Evolutionary conservation across 345 rosid genomes (phyloP), one percentile per base, ranked within the genome.

Genomic region (Gossypium arboreum): DNA sequence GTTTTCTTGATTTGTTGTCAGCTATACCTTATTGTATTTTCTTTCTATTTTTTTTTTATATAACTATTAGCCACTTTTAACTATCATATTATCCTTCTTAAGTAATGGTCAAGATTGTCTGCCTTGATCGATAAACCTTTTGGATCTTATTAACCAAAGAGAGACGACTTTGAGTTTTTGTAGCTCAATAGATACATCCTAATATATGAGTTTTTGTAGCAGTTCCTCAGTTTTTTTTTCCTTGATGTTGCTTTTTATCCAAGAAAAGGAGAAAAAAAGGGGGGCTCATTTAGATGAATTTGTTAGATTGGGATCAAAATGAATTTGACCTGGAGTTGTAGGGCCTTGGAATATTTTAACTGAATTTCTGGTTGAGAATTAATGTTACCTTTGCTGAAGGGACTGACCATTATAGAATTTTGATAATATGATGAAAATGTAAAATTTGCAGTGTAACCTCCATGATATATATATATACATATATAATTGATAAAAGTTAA

Each of bases 321-420:
- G 55, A 67, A 67, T 47, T 47, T 44, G 71, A 12, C 54, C 34
- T 20, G 71, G 54, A 67, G 56, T 67, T 67, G 47, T 20, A 62
- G 47, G 67, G 67, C 29, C 67, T 62, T 62, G 0, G 12, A 43
- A n/a, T 44, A 45, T 44, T 48, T 48, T 48, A 48, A 48, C 17
- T 10, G 4, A 48, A 48, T 48, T 48, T 48, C 52, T 48, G 52
- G 15, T 48, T 48, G 52, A 48, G 52, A 48, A 48, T 10, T 10
- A 39, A 39, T 27, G 17, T 9, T 34, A 16, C 22, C 47, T 34
- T 15, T 63, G 9, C 13, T 39, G 20, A 29, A 29, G 56, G 71
- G 29, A 47, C 39, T 1, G 16, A 25, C 39, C 64, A 59, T 25
- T 25, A 13, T 59, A 24, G 16, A 59, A 12, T 12, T 59, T 24